Evolutionary conservation across 139 green algal genomes (phyloP).

Genomic region (Chlorella sp.): DNA sequence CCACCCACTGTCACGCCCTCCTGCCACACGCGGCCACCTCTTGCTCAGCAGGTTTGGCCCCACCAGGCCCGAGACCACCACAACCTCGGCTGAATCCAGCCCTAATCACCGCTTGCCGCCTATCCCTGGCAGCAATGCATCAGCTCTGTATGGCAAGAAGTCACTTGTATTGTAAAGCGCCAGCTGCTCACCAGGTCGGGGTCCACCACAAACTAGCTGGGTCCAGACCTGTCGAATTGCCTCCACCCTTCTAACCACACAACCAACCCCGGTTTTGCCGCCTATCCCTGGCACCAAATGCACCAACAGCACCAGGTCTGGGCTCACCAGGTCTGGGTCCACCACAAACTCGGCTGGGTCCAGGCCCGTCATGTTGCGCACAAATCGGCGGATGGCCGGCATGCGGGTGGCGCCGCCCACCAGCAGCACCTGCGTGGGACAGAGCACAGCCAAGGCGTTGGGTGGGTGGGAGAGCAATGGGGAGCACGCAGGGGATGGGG

Average conservation of each 20-base stretch:
- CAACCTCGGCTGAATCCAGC: neutral
- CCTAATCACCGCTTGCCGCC: no score
- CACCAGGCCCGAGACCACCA: neutral
- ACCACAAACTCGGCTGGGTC: constrained; percentile 54
- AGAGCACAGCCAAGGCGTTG: neutral
- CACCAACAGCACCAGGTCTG: constrained; percentile 68
- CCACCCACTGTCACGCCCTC: neutral
- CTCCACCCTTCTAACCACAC: neutral
- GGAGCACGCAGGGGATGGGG: neutral
- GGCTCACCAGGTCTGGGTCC: constrained; percentile 81
- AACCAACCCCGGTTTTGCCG: no score
- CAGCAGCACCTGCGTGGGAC: constrained; percentile 75
- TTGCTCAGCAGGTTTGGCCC: neutral
- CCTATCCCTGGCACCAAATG: no score
- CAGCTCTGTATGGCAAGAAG: no score
- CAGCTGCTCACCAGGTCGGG: neutral
- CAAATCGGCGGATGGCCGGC: constrained; percentile 77
- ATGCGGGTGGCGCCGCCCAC: constrained; percentile 91
- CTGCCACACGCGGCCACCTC: neutral
- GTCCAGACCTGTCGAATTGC: no score
- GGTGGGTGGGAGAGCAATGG: neutral
- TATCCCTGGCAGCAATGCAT: no score
- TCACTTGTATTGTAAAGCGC: no score
- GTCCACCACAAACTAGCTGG: neutral
- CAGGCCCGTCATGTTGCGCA: constrained; percentile 89